These are phyloP conservation scores for Emericellopsis cladophorae DNA, from an alignment of 2,329 filamentous ascomycete species.

Conservation along the genomic window DNA sequence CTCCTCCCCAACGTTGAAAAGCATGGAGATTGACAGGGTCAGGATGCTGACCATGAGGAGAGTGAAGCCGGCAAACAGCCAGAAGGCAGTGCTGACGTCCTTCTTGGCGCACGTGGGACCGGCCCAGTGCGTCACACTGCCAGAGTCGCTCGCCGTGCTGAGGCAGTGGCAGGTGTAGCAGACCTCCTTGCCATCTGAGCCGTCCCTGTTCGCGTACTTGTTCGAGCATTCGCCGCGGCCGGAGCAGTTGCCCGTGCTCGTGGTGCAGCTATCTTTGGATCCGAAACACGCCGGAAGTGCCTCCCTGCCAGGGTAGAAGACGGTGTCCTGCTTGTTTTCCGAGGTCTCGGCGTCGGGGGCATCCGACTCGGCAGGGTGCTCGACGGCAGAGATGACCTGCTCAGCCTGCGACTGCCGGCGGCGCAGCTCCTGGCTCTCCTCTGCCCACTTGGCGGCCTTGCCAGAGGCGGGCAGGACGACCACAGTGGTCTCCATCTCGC, in stretches of 20 bases:
- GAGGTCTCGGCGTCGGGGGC: constrained; percentile 10
- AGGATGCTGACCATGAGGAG: constrained; percentile 57
- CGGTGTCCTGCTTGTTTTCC: constrained; percentile 13
- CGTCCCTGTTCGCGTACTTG: constrained; percentile 40
- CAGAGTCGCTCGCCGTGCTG: constrained; percentile 40
- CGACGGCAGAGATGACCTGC: constrained; percentile 26
- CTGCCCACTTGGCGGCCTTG: constrained; percentile 25
- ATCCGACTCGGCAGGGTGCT: constrained; percentile 9
- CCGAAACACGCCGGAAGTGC: constrained; percentile 63
- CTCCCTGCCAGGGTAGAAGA: constrained; percentile 22
- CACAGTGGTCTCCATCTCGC: constrained; percentile 42
- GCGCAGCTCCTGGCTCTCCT: constrained; percentile 27
- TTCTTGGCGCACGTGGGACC: constrained; percentile 82
- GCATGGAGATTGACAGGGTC: constrained; percentile 58
- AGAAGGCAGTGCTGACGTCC: constrained; percentile 81
- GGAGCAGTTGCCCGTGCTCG: constrained; percentile 65
- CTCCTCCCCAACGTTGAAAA: constrained; percentile 76
- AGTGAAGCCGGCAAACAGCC: constrained; percentile 67
- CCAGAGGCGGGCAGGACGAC: constrained; percentile 39
- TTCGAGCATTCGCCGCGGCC: constrained; percentile 67
- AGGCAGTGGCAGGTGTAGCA: constrained; percentile 77
- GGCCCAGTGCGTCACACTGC: constrained; percentile 64
- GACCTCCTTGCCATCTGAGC: constrained; percentile 21
- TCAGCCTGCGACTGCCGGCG: constrained; percentile 29
- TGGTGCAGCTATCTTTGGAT: constrained; percentile 54